These are phyloP conservation scores for Platanthera guangdongensis DNA, from an alignment of 106 monocot species.

Conservation along the genomic window DNA sequence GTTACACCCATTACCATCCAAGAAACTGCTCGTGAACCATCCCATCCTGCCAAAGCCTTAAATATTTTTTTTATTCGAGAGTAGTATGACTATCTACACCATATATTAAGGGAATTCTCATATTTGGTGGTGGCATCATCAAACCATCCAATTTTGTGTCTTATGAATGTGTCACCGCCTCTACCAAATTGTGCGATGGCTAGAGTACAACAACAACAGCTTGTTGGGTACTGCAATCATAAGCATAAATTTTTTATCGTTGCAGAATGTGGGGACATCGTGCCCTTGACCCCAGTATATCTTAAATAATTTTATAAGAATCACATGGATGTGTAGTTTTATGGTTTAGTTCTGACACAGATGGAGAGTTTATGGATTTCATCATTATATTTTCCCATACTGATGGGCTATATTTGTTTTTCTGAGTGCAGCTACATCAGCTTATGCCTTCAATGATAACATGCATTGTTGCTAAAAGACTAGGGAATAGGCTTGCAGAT, in stretches of 20 bases:
- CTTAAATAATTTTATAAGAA: not conserved
- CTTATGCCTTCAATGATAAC: conserved; percentile 98
- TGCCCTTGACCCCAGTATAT: no score
- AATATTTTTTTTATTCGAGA: not conserved
- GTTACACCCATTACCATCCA: not conserved
- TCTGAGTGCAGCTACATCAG: conserved; percentile 78
- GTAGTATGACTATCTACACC: not conserved
- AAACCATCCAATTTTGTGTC: no score
- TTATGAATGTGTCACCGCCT: no score
- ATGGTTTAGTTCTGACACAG: not conserved
- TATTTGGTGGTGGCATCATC: no score
- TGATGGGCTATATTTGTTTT: conserved; percentile 4
- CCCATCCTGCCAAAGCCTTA: not conserved
- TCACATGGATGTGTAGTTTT: not conserved
- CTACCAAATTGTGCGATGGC: no score
- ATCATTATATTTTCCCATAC: not conserved
- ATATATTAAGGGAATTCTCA: no score
- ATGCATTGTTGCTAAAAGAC: conserved; percentile 88
- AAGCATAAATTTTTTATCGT: no score
- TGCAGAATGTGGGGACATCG: no score
- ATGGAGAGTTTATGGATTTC: not conserved
- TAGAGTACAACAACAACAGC: no score
- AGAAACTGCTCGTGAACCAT: not conserved
- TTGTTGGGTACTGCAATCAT: no score
- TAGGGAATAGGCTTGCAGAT: conserved; percentile 75